Evolutionary conservation across 257 asterid genomes (phyloP).

Genomic region (Jaltomata sinuosa): DNA sequence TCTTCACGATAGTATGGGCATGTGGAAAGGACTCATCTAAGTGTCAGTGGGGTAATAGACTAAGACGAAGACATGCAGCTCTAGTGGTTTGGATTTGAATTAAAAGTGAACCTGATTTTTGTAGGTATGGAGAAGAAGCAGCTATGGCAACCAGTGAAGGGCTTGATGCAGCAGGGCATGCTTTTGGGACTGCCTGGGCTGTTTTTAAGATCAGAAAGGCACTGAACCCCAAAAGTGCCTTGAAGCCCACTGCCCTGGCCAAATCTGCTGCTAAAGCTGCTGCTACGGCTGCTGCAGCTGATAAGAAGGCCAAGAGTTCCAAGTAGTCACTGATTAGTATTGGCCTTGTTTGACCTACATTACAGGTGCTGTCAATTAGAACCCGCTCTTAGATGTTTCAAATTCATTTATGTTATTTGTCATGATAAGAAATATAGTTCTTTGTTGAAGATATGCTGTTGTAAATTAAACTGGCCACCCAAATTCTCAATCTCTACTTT

Average conservation of each 20-base stretch:
- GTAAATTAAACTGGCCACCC: background rate
- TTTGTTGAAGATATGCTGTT: background rate
- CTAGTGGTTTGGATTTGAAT: background rate
- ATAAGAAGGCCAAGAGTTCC: conserved; percentile 7
- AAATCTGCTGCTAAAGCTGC: conserved; percentile 40
- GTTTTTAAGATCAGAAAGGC: conserved; percentile 81
- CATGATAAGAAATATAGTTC: background rate
- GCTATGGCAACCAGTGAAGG: conserved; percentile 86
- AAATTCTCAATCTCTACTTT: background rate
- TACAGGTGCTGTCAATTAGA: background rate
- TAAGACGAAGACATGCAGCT: background rate
- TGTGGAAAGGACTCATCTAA: background rate
- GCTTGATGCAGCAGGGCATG: conserved; percentile 85
- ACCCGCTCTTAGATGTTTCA: background rate
- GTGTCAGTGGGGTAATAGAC: background rate
- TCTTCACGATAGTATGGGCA: background rate
- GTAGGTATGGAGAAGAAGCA: conserved; percentile 89
- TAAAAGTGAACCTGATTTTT: background rate
- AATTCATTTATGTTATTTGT: background rate
- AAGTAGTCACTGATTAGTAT: background rate
- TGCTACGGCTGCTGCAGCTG: conserved; percentile 31
- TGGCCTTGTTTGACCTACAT: background rate
- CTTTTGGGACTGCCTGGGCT: conserved; percentile 85
- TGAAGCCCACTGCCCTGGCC: conserved; percentile 57
- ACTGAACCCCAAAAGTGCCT: conserved; percentile 61